Evolutionary conservation across 768 basidiomycete genomes (phyloP), one percentile per base, ranked within the genome.

Genomic region (Boletus rubescentipes): DNA sequence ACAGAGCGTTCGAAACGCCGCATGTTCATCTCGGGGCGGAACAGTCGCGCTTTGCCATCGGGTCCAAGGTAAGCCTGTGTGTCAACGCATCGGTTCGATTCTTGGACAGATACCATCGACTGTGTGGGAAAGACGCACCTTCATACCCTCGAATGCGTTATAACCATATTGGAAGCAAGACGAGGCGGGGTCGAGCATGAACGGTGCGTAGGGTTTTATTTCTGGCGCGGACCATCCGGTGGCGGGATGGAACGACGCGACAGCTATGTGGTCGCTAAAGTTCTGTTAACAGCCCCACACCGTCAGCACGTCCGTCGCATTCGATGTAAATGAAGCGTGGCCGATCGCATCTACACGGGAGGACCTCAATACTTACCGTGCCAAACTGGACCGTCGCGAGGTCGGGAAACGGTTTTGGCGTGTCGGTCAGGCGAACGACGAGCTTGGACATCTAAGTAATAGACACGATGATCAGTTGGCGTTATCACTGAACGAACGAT

Each of bases 11-110:
- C 75, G 70, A 98, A 79, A 26, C 94, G 86, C 26, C 79, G 80
- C 91, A 95, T 93, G 69, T 96, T 96, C 68, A 80, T 72, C 30
- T 90, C 78, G 0, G 93, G 93, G 31, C 93, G 77, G 77, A 97
- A 97, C 35, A 96, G 71, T 8, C 88, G 77, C 1, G 85, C 78
- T 46, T 82, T 79, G 1, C 91, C 92, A 53, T 89, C 78, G n/a
- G 83, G 79, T 10, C 82, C 85, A 2, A 81, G 54, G 67, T 88
- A 89, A 0, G 90, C 89, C 84, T 89, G 9, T 21, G 15, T 15
- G 18, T 49, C 29, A 23, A 16, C 26, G 4, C 26, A 6, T 26
- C 6, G 26, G 26, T 26, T 4, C 4, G 3, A 26, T 26, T 26
- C 26, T 26, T 26, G 6, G 26, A 26, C 26, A 6, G 4, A 26